Evolutionary conservation across 2,329 filamentous ascomycete species (phyloP).

Genomic region (Aspergillus eucalypticola): DNA sequence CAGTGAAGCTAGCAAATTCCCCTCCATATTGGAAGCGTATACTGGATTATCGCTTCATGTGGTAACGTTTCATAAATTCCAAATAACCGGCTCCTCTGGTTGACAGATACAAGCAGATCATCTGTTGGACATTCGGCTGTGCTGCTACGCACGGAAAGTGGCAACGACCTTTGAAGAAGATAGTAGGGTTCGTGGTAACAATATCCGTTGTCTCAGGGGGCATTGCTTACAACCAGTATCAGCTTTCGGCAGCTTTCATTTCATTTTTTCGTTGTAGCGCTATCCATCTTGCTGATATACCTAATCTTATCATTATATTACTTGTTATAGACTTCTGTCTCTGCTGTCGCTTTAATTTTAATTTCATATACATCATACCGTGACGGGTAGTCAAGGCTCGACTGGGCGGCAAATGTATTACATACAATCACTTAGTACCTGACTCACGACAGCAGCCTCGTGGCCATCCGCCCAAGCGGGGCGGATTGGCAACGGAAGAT

Average conservation of each 20-base stretch:
- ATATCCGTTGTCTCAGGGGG: neutral
- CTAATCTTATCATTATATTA: neutral
- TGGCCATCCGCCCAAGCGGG: slow-evolving; percentile 25
- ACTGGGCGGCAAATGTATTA: slow-evolving; percentile 7
- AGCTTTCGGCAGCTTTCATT: neutral
- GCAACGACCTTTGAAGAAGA: neutral
- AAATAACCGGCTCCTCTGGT: neutral
- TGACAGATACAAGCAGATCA: neutral
- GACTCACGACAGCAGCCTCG: slow-evolving; percentile 18
- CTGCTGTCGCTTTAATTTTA: too few relatives aligned
- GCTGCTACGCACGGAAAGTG: neutral
- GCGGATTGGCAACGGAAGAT: neutral
- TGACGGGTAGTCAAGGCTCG: neutral
- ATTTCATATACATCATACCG: neutral
- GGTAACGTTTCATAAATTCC: neutral
- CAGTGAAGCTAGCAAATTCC: neutral
- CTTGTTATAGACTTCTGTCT: too few relatives aligned
- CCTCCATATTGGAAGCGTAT: neutral
- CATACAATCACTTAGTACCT: slow-evolving; percentile 17
- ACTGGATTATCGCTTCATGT: neutral
- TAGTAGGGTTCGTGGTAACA: neutral
- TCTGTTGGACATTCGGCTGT: neutral
- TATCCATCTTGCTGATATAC: neutral
- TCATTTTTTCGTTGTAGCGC: neutral
- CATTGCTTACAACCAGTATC: neutral